These are phyloP conservation scores for Limnomonas spitsbergensis DNA, from an alignment of 139 green algal species.

Conservation along the genomic window DNA sequence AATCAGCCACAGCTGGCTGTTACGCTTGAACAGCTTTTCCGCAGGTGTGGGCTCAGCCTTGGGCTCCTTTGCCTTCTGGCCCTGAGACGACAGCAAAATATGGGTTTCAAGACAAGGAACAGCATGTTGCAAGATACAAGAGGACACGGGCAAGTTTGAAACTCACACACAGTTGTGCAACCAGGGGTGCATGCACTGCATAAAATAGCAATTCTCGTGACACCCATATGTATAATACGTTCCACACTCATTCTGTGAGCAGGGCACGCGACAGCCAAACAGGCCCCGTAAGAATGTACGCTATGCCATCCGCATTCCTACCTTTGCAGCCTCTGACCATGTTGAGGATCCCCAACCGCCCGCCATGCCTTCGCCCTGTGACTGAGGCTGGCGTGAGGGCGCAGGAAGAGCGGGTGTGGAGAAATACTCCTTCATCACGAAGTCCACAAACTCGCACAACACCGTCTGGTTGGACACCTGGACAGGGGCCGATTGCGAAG, in stretches of 20 bases:
- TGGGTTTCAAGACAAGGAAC: not conserved
- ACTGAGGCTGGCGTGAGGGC: not conserved
- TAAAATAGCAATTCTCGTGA: no score
- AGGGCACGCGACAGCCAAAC: no score
- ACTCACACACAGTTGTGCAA: not conserved
- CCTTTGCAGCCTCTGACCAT: conserved; percentile 13
- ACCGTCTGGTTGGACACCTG: not conserved
- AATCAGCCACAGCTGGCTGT: conserved; percentile 6
- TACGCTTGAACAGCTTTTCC: not conserved
- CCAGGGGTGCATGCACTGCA: no score
- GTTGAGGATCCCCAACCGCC: not conserved
- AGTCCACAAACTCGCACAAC: not conserved
- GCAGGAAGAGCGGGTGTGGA: not conserved
- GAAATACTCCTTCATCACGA: conserved; percentile 8
- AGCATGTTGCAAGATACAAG: not conserved
- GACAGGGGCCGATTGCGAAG: no score
- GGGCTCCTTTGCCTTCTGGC: conserved; percentile 5
- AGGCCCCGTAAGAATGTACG: no score
- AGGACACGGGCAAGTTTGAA: not conserved
- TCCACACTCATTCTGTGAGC: no score
- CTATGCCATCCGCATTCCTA: no score
- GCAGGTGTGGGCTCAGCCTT: not conserved
- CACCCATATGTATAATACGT: no score
- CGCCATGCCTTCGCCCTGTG: not conserved
- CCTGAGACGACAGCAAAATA: conserved; percentile 1